A percentile compares a stretch with the other conserved stretches of the same genome.
These are phyloP conservation scores for Salicornia ramosissima DNA, from an alignment of 148 eudicot genomes.

Conservation along the genomic window DNA sequence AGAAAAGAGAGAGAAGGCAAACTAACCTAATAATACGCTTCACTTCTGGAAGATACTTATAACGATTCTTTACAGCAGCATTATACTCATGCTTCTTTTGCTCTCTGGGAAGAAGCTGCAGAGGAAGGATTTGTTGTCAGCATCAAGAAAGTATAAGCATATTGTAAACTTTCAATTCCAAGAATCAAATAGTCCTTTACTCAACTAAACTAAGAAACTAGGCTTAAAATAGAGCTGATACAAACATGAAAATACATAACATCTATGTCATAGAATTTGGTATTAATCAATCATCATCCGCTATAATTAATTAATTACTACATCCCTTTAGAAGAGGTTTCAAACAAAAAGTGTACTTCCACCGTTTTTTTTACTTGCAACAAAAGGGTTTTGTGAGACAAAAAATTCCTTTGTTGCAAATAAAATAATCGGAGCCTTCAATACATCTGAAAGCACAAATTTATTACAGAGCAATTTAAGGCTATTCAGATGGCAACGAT, in stretches of 20 bases:
- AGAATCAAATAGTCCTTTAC: background rate
- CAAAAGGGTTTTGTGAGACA: too few species aligned
- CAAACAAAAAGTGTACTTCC: background rate
- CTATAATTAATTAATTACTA: background rate
- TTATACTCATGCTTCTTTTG: constrained; percentile 77
- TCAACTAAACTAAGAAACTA: background rate
- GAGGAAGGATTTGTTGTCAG: background rate
- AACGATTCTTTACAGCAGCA: constrained; percentile 72
- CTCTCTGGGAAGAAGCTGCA: constrained; percentile 90
- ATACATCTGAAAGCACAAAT: background rate
- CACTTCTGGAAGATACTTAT: constrained; percentile 82
- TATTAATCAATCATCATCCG: background rate
- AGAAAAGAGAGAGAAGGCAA: background rate
- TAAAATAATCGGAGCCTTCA: too few species aligned
- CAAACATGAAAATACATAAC: background rate
- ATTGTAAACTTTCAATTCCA: background rate
- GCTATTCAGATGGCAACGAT: background rate
- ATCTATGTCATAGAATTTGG: background rate
- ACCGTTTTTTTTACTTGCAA: too few species aligned
- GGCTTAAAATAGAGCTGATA: background rate
- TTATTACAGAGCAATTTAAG: background rate
- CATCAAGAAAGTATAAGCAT: background rate
- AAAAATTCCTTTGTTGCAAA: too few species aligned
- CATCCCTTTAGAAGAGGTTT: background rate
- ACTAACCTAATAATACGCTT: constrained; percentile 76